Base-by-base conservation (phyloP, 2,329 filamentous ascomycete species). In the Alternaria tenuissima region DNA sequence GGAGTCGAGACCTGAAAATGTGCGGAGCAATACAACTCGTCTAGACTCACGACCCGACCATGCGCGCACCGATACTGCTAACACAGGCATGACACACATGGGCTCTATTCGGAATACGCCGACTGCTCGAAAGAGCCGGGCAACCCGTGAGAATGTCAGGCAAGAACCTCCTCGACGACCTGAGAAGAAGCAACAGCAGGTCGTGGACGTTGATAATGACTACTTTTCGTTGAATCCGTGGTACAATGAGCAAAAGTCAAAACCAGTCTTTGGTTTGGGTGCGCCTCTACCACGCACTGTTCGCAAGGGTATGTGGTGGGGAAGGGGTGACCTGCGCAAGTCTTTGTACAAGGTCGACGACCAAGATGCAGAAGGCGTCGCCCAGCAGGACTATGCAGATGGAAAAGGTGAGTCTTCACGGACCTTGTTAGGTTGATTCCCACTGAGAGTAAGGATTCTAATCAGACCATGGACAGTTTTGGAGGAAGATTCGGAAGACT, bases 261-360 rank as follows among this genome's bases (percentile, higher is more conserved):
- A 83, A 56, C 84, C 85, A 1, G 81, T 87, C 47, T 87, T 85
- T 81, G 81, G 83, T 71, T 70, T 86, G 52, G 84, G 83, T 4
- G 84, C 85, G 64, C 84, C 85, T 7, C 69, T 86, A 26, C 84
- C 85, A 32, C 83, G 83, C 62, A 84, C 86, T 0, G 78, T 86
- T 53, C 79, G 85, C 38, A 77, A 81, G 20, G 84, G 84, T 11
- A 86, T 86, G 84, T 67, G 66, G 59, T 70, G 77, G 76, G 82
- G 66, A 76, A 80, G 42, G 74, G 80, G 66, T 74, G 84, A 67
- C 62, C 81, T 36, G 78, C 83, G 64, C 71, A 80, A 75, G 79
- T 81, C 42, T 14, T n/a, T 67, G 42, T 61, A 70, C 18, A 63
- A 67, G 20, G 52, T 68, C 4, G 57, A 69, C 7, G 63, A 66